Conservation (phyloP, 1,139 yeast genomes). For the Magnusiomyces ingens region DNA sequence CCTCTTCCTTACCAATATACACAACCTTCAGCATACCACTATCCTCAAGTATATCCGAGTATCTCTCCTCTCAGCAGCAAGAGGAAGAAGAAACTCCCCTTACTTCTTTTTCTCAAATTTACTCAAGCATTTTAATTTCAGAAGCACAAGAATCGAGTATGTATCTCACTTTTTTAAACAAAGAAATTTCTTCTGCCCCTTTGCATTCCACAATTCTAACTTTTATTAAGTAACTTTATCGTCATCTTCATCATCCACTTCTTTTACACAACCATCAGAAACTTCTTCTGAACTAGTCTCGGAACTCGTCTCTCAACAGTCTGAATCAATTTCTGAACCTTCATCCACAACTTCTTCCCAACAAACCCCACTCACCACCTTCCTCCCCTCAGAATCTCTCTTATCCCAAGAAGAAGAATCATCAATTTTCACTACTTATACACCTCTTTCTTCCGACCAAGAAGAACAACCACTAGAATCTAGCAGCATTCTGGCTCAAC, state of each 20-base stretch:
- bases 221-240: neutral
- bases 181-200: too few relatives aligned
- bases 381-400: neutral
- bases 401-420: neutral
- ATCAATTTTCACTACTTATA: slow-evolving; percentile 2
- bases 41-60: neutral
- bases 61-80: neutral
- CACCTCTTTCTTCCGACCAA: neutral
- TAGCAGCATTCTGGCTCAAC: too few relatives aligned
- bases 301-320: neutral
- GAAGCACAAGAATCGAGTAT: too few relatives aligned
- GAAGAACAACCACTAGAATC: neutral
- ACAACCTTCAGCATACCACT: neutral
- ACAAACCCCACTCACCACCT: slow-evolving; percentile 3
- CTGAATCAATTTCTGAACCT: neutral
- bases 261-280: neutral
- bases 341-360: neutral
- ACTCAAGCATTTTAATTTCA: neutral
- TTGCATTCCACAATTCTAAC: neutral
- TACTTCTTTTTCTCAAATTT: neutral
- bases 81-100: neutral
- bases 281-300: slow-evolving; percentile 5
- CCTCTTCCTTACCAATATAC: neutral
- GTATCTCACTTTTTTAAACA: too few relatives aligned
- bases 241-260: neutral